These are phyloP conservation scores for Penicillium bovifimosum DNA, from an alignment of 495 filamentous ascomycete genomes.

Conservation along the genomic window DNA sequence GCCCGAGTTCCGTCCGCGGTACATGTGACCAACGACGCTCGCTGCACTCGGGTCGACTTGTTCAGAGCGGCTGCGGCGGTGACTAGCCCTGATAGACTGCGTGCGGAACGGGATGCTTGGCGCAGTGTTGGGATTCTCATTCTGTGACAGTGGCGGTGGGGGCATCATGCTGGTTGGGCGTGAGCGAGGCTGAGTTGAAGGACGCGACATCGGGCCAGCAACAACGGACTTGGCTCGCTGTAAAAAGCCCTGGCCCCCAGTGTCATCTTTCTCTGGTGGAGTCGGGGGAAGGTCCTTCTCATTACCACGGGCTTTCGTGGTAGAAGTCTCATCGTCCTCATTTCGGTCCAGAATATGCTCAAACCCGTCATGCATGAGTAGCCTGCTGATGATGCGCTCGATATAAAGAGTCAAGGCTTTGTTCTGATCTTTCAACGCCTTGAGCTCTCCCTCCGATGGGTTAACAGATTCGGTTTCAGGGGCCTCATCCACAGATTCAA, in stretches of 20 bases:
- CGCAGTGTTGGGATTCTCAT: conserved; percentile 71
- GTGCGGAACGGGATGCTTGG: conserved; percentile 77
- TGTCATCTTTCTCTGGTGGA: conserved; percentile 57
- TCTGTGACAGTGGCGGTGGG: conserved; percentile 30
- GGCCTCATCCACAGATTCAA: conserved; percentile 58
- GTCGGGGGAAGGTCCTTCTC: conserved; percentile 86
- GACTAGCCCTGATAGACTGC: conserved; percentile 53
- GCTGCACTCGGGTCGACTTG: conserved; percentile 58
- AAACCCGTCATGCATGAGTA: conserved; percentile 90
- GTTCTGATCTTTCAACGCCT: conserved; percentile 85
- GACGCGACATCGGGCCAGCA: conserved; percentile 34
- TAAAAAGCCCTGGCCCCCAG: conserved; percentile 52
- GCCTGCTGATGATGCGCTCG: conserved; percentile 93
- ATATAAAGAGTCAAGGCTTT: conserved; percentile 96
- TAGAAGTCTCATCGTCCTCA: conserved; percentile 51
- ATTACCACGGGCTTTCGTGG: conserved; percentile 22
- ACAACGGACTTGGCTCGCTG: conserved; percentile 76
- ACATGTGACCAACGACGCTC: conserved; percentile 77
- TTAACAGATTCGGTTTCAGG: conserved; percentile 54
- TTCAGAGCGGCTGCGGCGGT: conserved; percentile 65
- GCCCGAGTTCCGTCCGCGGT: conserved; percentile 60
- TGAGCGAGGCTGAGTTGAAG: conserved; percentile 43
- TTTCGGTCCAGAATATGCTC: conserved; percentile 70
- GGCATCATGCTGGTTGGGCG: conserved; percentile 60
- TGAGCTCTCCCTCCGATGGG: conserved; percentile 72